Evolutionary conservation across 2,329 filamentous ascomycete genomes (phyloP).

Genomic region (Cladosporium sphaerospermum): DNA sequence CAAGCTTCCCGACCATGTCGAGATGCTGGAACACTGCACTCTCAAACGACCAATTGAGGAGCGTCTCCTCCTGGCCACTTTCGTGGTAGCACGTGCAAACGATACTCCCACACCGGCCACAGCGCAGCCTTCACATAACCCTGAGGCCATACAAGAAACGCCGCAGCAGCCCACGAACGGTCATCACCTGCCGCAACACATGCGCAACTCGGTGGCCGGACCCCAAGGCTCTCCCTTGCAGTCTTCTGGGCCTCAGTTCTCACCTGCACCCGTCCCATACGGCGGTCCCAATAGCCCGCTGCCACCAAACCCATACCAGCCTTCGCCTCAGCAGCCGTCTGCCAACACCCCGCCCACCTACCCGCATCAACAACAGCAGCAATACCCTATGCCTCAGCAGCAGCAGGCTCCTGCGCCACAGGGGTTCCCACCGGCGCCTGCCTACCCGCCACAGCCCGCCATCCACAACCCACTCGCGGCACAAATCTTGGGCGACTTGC

Average conservation of each 20-base stretch:
- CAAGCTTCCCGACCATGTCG: slow-evolving; percentile 74
- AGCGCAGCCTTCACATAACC: not conserved
- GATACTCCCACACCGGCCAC: slow-evolving; percentile 17
- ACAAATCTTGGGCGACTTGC: slow-evolving; percentile 38
- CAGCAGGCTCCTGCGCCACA: slow-evolving; percentile 20
- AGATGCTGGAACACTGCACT: slow-evolving; percentile 77
- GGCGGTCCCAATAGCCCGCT: not conserved
- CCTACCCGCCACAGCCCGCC: slow-evolving; percentile 12
- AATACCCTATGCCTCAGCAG: slow-evolving; percentile 15
- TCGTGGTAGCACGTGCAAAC: slow-evolving; percentile 65
- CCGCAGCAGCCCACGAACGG: slow-evolving; percentile 14
- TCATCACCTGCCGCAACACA: slow-evolving; percentile 19
- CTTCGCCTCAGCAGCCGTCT: slow-evolving; percentile 37
- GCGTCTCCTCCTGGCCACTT: slow-evolving; percentile 72
- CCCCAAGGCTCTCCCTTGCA: slow-evolving; percentile 15
- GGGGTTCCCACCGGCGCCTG: not conserved
- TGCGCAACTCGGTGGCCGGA: slow-evolving; percentile 12
- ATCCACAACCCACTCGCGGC: slow-evolving; percentile 31
- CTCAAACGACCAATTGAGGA: slow-evolving; percentile 67
- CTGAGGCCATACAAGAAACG: not conserved
- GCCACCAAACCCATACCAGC: slow-evolving; percentile 2
- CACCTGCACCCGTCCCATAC: slow-evolving; percentile 22
- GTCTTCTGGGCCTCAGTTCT: slow-evolving; percentile 2
- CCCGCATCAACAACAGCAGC: slow-evolving; percentile 25
- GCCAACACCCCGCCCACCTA: slow-evolving; percentile 22